A percentile compares a stretch with the other conserved stretches of the same genome.
Conservation (phyloP, 1,284 basidiomycete genomes). For the Mycena sp. region DNA sequence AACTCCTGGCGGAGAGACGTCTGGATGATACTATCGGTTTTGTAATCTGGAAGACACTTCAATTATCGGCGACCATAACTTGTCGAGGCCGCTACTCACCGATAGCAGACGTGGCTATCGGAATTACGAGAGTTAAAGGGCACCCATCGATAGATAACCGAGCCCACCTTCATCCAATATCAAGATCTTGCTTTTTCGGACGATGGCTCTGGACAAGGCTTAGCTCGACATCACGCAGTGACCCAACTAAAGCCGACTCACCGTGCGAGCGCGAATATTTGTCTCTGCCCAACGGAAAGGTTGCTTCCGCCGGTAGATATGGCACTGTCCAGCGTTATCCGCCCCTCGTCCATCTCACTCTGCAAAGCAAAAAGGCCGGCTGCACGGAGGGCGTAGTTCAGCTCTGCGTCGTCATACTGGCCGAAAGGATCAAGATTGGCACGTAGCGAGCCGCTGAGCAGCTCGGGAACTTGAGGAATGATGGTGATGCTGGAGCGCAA, state of each 20-base stretch:
- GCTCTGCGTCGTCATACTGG: constrained; percentile 67
- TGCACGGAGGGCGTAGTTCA: too few species aligned
- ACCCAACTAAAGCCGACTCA: background rate
- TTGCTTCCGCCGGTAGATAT: constrained; percentile 72
- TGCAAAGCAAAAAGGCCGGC: constrained; percentile 55
- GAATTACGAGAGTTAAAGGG: background rate
- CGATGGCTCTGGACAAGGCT: constrained; percentile 49
- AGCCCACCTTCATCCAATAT: constrained; percentile 67
- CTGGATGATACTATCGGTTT: constrained; percentile 68
- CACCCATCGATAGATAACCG: background rate
- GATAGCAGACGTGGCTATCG: too few species aligned
- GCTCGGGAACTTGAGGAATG: constrained; percentile 71
- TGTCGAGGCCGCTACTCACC: too few species aligned
- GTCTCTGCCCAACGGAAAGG: constrained; percentile 76
- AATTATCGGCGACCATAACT: constrained; percentile 21
- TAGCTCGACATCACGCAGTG: background rate
- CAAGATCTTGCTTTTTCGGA: constrained; percentile 63
- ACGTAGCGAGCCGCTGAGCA: constrained; percentile 65
- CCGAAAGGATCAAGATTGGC: constrained; percentile 77
- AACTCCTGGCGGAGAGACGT: constrained; percentile 62
- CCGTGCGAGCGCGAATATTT: constrained; percentile 68
- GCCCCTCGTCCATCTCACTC: constrained; percentile 56
- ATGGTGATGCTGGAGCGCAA: constrained; percentile 71
- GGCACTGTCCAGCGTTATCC: constrained; percentile 58
- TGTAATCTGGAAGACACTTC: constrained; percentile 52